These are phyloP conservation scores for Daldinia sp. DNA, from an alignment of 2,329 filamentous ascomycete genomes.

Conservation along the genomic window DNA sequence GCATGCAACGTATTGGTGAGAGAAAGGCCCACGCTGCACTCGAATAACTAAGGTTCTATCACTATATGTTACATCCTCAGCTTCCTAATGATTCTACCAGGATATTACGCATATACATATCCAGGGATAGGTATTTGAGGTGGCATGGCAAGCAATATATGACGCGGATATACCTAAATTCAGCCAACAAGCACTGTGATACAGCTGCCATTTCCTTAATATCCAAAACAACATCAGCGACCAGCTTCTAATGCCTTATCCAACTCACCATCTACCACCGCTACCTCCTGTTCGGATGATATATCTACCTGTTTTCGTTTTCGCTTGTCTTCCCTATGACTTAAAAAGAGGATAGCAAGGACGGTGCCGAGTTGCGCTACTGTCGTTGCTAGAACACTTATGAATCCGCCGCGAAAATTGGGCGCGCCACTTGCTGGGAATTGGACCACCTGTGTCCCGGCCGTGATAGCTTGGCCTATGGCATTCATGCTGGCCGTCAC, in stretches of 20 bases:
- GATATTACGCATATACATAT: no score
- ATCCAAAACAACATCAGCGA: constrained; percentile 1
- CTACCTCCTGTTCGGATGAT: constrained; percentile 9
- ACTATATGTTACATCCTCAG: no score
- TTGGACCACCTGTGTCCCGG: constrained; percentile 56
- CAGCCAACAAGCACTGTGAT: background rate
- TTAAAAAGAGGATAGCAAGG: constrained; percentile 43
- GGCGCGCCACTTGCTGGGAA: constrained; percentile 55
- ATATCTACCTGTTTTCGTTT: constrained; percentile 2
- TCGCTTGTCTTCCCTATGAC: constrained; percentile 20
- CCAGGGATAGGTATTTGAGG: no score
- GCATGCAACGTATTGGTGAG: no score
- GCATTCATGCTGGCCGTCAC: constrained; percentile 59
- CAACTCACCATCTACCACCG: background rate
- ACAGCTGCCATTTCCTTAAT: background rate
- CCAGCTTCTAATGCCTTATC: constrained; percentile 9
- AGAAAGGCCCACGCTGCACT: no score
- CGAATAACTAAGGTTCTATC: no score
- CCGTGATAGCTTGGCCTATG: constrained; percentile 57
- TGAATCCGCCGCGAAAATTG: constrained; percentile 50
- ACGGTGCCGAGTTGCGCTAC: constrained; percentile 51
- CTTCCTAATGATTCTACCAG: no score
- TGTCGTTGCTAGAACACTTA: constrained; percentile 51
- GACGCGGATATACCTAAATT: no score
- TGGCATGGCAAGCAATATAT: no score